Base-by-base conservation (phyloP, 129 eudicot species). In the Centaurea solstitialis region DNA sequence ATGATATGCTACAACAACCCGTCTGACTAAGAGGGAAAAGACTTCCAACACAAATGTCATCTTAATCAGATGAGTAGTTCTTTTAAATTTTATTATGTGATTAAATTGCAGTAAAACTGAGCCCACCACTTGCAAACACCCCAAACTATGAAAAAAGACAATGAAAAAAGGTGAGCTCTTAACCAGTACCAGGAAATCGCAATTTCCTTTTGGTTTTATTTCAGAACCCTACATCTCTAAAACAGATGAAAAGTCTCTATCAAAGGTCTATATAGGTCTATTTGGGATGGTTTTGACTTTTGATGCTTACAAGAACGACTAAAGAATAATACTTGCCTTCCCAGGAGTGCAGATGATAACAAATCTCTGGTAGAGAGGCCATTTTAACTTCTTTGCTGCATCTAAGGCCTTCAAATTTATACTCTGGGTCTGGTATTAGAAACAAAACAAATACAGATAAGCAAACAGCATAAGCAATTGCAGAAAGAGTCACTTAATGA, bases 341-440 rank as follows among this genome's bases (percentile, higher is more conserved):
- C 83, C 93, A 47, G 87, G 15, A 70, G 28, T 70, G 50, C 80
- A 77, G 72, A 69, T 62, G 74, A 66, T 72, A 67, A 57, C 76
- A 62, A 94, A 88, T 80, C 84, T 85, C 68, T 79, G 80, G 79
- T 83, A 95, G 57, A 92, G 85, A 77, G 97, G 86, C 94, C 97
- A 95, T 11, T 88, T 84, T 57, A 95, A 21, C 75, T 88, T 80
- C 78, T 82, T 91, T 40, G 93, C 92, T 45, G 89, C 83, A 78
- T 86, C 89, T 77, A 87, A 80, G 72, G 92, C 97, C 85, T 87
- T 86, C 84, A 84, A 75, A 86, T 90, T 95, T 70, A 92, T 69
- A 45, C 65, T 87, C 84, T 84, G 87, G 5, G 89, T 87, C 94
- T 94, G 91, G 76, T 69, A 68, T 28, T 50, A 45, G 66, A 21